Evolutionary conservation across 495 filamentous ascomycete genomes (phyloP).

Genomic region (Tetracladium setigerum): DNA sequence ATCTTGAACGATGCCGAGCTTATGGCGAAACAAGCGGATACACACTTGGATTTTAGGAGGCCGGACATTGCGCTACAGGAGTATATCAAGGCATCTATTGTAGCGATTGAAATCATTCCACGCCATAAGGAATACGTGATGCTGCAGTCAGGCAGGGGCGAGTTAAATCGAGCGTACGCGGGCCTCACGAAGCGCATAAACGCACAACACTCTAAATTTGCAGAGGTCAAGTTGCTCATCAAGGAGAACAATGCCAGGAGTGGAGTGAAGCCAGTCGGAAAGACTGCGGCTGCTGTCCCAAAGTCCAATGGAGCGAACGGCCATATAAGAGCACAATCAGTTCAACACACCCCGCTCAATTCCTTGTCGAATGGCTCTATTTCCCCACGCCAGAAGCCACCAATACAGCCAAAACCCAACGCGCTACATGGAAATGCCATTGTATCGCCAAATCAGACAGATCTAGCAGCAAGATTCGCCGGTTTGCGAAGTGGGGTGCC

Average conservation of each 20-base stretch:
- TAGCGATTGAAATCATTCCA: conserved; percentile 68
- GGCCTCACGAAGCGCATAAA: conserved; percentile 40
- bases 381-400: conserved; percentile 32
- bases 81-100: conserved; percentile 71
- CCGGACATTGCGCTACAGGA: conserved; percentile 49
- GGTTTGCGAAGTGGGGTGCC: conserved; percentile 36
- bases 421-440: conserved; percentile 49
- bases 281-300: neutral
- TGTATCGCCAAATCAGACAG: conserved; percentile 22
- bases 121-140: conserved; percentile 57
- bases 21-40: conserved; percentile 42
- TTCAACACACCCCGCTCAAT: neutral
- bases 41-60: conserved; percentile 41
- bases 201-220: conserved; percentile 36
- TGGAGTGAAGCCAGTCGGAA: conserved; percentile 30
- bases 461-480: conserved; percentile 51
- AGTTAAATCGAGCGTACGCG: conserved; percentile 40
- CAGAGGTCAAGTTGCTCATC: conserved; percentile 58
- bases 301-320: conserved; percentile 4
- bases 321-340: conserved; percentile 3
- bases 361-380: neutral
- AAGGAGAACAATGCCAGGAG: conserved; percentile 54
- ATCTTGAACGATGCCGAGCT: conserved; percentile 42
- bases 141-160: conserved; percentile 35
- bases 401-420: conserved; percentile 55